Conservation (phyloP, 2,329 filamentous ascomycete genomes). For the Calycina herbarum region DNA sequence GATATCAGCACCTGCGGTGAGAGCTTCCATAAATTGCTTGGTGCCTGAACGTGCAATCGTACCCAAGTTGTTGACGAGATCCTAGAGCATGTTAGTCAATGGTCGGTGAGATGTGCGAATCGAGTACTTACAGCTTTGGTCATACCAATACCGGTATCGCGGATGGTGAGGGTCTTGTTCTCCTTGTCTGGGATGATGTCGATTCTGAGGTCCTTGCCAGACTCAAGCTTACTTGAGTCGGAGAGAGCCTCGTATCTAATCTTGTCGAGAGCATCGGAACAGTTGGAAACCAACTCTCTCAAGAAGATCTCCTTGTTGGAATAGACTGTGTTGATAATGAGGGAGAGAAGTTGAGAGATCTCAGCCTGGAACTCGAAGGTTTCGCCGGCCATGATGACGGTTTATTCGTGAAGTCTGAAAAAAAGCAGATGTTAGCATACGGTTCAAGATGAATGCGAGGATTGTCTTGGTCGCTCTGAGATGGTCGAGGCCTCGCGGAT, state of each 20-base stretch:
- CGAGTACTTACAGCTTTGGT: conserved; percentile 88
- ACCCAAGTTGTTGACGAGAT: conserved; percentile 99
- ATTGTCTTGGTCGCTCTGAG: conserved; percentile 1
- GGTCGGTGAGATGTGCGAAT: conserved; percentile 13
- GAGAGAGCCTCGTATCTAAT: conserved; percentile 98
- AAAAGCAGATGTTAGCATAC: conserved; percentile 20
- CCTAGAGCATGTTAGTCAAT: conserved; percentile 55
- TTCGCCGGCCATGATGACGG: conserved; percentile 76
- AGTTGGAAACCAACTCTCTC: conserved; percentile 97
- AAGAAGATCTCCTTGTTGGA: conserved; percentile 99
- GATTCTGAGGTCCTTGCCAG: conserved; percentile 96
- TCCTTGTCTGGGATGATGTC: conserved; percentile 98
- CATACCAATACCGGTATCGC: conserved; percentile 99
- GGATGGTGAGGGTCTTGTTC: conserved; percentile 95
- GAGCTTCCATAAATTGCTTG: conserved; percentile 99
- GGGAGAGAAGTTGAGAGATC: conserved; percentile 99
- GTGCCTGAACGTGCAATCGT: conserved; percentile 98
- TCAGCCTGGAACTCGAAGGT: conserved; percentile 99
- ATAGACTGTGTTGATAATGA: conserved; percentile 99
- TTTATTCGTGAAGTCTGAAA: conserved; percentile 19
- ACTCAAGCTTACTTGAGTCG: conserved; percentile 95
- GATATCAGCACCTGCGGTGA: conserved; percentile 96
- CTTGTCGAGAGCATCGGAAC: conserved; percentile 99
- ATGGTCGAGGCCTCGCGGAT: not conserved
- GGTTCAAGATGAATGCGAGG: not conserved